Evolutionary conservation across 176 grass and related monocot species (phyloP).

Genomic region (Echinochloa phyllopogon): DNA sequence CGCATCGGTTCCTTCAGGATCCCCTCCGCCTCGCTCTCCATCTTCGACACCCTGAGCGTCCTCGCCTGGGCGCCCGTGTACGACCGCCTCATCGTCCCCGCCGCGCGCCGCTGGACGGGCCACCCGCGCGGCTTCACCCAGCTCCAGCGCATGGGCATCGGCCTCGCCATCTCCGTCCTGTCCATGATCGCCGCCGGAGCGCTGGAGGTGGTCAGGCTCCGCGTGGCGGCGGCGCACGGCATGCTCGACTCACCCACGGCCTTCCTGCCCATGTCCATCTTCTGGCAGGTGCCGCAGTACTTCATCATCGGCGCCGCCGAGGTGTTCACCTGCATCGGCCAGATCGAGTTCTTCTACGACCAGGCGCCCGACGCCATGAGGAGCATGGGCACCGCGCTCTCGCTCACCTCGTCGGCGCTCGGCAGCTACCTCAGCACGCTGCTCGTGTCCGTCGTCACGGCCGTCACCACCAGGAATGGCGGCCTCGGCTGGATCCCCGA

Average conservation of each 20-base stretch:
- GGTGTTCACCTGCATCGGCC: conserved; percentile 53
- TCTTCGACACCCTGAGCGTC: conserved; percentile 74
- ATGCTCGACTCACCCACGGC: conserved; percentile 21
- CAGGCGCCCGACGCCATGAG: conserved; percentile 57
- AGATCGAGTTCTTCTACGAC: conserved; percentile 68
- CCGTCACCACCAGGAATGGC: conserved; percentile 42
- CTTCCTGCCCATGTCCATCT: conserved; percentile 60
- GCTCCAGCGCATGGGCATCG: conserved; percentile 70
- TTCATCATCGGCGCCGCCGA: conserved; percentile 34
- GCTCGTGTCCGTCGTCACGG: conserved; percentile 42
- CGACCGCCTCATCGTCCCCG: conserved; percentile 55
- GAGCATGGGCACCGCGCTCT: conserved; percentile 55
- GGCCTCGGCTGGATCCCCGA: conserved; percentile 60
- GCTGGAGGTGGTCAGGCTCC: conserved; percentile 53
- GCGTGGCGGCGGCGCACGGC: conserved; percentile 21
- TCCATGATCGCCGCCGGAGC: conserved; percentile 50
- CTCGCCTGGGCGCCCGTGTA: conserved; percentile 55
- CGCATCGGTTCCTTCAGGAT: conserved; percentile 64
- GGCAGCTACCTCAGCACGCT: conserved; percentile 55
- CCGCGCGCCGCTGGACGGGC: conserved; percentile 42
- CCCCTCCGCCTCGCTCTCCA: conserved; percentile 66
- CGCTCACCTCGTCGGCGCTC: conserved; percentile 50
- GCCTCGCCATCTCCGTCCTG: conserved; percentile 55
- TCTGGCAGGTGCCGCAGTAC: conserved; percentile 79
- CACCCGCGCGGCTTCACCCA: conserved; percentile 62